These are phyloP conservation scores for Leccinum obscurum DNA, from an alignment of 768 basidiomycete species.

Conservation along the genomic window DNA sequence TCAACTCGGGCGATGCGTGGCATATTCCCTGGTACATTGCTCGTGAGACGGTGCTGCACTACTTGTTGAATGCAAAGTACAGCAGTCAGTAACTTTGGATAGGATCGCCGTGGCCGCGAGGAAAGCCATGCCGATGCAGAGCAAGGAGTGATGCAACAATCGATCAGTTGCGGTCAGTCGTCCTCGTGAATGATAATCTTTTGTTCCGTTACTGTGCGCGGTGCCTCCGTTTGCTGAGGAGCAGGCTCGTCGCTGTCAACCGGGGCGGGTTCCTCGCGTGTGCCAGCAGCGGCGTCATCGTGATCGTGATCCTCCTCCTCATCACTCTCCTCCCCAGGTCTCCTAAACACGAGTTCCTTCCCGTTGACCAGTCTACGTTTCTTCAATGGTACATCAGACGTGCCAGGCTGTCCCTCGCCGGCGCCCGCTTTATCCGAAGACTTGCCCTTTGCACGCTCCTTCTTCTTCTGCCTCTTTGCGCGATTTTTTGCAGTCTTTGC, in stretches of 20 bases:
- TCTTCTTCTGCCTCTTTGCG: slow-evolving; percentile 92
- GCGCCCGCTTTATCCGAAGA: slow-evolving; percentile 28
- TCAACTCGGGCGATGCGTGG: not conserved
- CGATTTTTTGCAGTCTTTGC: slow-evolving; percentile 96
- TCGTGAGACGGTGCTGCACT: not conserved
- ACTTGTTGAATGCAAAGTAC: slow-evolving; percentile 9
- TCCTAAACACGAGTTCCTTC: slow-evolving; percentile 61
- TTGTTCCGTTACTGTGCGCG: slow-evolving; percentile 33
- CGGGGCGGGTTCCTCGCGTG: slow-evolving; percentile 3
- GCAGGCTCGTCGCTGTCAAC: slow-evolving; percentile 5
- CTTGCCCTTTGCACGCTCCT: slow-evolving; percentile 61
- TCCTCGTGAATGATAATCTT: slow-evolving; percentile 54
- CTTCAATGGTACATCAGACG: slow-evolving; percentile 55
- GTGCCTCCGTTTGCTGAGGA: slow-evolving; percentile 8
- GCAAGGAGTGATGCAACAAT: not conserved
- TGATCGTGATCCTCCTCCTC: slow-evolving; percentile 45
- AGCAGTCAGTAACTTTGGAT: not conserved
- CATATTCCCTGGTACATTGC: not conserved
- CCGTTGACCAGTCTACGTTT: slow-evolving; percentile 82
- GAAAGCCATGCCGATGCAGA: not conserved
- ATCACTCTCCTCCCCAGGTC: slow-evolving; percentile 51
- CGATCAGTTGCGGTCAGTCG: slow-evolving; percentile 32
- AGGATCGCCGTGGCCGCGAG: not conserved
- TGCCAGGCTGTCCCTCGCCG: slow-evolving; percentile 24
- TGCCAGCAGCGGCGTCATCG: slow-evolving; percentile 1